phyloP scores from a whole-genome alignment of 768 basidiomycete genomes.

The Leucosporidium creatinivorum region DNA sequence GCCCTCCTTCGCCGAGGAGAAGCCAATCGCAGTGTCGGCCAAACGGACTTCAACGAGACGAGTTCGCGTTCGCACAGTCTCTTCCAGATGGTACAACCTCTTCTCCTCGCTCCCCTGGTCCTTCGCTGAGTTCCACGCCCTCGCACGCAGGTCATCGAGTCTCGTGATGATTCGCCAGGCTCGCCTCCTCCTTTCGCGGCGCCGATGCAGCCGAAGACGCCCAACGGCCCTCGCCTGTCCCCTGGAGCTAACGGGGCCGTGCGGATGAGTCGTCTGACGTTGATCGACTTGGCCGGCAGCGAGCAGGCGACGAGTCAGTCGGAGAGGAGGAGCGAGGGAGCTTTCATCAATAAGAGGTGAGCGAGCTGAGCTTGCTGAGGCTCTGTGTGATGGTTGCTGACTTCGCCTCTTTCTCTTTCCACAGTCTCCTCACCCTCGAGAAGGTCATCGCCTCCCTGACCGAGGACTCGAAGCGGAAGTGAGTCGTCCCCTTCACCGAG shows the following conservation, averaged over 20 bases:
- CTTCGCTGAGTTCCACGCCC: neutral
- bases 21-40: slow-evolving; percentile 78
- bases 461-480: slow-evolving; percentile 59
- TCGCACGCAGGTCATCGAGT: slow-evolving; percentile 33
- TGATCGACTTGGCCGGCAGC: slow-evolving; percentile 93
- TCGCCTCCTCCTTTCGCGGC: neutral
- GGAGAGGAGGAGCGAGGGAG: slow-evolving; percentile 87
- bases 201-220: neutral
- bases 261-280: slow-evolving; percentile 50
- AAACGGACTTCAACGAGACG: slow-evolving; percentile 95
- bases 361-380: no score
- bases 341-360: slow-evolving; percentile 75
- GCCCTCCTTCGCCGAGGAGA: slow-evolving; percentile 81
- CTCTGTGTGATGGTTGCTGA: neutral
- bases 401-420: neutral
- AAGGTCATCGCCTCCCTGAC: slow-evolving; percentile 86
- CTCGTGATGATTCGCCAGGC: slow-evolving; percentile 20
- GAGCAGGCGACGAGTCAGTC: slow-evolving; percentile 95
- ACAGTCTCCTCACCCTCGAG: slow-evolving; percentile 78
- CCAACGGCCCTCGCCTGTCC: slow-evolving; percentile 17
- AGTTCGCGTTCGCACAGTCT: slow-evolving; percentile 91
- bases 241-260: slow-evolving; percentile 29
- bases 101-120: neutral
- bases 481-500: neutral
- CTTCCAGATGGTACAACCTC: slow-evolving; percentile 64